Evolutionary conservation across 2,329 filamentous ascomycete species (phyloP), one percentile per base, ranked within the genome.

Genomic region (Fusarium solani-melongenae): DNA sequence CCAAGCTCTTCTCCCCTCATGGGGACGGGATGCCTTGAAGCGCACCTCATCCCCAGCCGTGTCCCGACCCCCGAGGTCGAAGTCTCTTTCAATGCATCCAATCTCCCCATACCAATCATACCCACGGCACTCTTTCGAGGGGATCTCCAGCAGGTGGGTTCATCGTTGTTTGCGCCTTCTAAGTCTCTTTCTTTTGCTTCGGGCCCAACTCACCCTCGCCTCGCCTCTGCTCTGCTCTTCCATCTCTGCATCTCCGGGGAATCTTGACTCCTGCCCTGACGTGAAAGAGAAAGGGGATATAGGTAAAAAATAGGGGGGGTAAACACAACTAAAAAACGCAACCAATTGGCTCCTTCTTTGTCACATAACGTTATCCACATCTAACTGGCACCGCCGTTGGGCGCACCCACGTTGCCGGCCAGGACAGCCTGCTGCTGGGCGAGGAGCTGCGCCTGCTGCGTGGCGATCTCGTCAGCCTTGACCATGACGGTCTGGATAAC

Each of bases 401-500:
- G 58, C 33, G 72, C 75, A 51, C 76, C 72, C 22, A 70, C 64
- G 24, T 53, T 67, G 33, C 69, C 68, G 33, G 66, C 64, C 59
- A 78, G 68, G 20, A 61, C 70, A 51, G 65, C 75, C 62, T 81
- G 78, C 69, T 81, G 79, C 59, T 78, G 77, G 27, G 74, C 78
- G 24, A 80, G 66, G 17, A 78, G 71, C 57, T 79, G 77, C 12
- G 73, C 77, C 63, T 79, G 76, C 69, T 80, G 76, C 29, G 73
- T 74, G 58, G 83, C 84, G 61, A 85, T 82, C 75, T 86, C 84
- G 61, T 86, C 82, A 2, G 84, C 84, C 76, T 88, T 88, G 64
- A 93, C 93, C 82, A 97, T 90, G 64, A 96, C 94, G 24, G 87
- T 89, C 81, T 97, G 92, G 71, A 98, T 89, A 57, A 97, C 88